Evolutionary conservation across 1,284 basidiomycete genomes (phyloP).

Genomic region (Tylopilus sp.): DNA sequence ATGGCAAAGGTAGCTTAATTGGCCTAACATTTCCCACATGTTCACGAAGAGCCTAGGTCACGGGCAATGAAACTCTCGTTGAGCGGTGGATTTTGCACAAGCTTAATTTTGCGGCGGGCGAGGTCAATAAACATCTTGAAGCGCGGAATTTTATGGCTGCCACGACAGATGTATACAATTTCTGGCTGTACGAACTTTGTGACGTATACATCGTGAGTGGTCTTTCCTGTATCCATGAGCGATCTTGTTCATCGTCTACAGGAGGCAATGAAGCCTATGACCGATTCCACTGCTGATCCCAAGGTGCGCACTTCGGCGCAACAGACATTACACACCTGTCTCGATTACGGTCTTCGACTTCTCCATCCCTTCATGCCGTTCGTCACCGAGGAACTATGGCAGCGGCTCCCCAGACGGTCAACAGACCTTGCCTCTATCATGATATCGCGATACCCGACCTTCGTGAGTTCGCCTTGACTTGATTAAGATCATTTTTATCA

Average conservation of each 20-base stretch:
- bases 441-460: slow-evolving; percentile 86
- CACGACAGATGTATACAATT: slow-evolving; percentile 89
- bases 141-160: slow-evolving; percentile 95
- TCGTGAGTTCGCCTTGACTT: slow-evolving; percentile 60
- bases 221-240: background rate
- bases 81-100: slow-evolving; percentile 98
- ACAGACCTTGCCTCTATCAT: slow-evolving; percentile 91
- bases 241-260: slow-evolving; percentile 45
- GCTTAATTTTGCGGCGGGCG: slow-evolving; percentile 84
- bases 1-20: slow-evolving; percentile 67
- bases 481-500: background rate
- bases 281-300: slow-evolving; percentile 77
- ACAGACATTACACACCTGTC: slow-evolving; percentile 95
- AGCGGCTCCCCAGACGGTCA: slow-evolving; percentile 89
- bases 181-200: slow-evolving; percentile 99
- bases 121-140: slow-evolving; percentile 82
- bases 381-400: slow-evolving; percentile 99
- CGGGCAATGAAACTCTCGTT: slow-evolving; percentile 91
- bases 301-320: slow-evolving; percentile 86
- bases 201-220: slow-evolving; percentile 94
- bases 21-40: background rate
- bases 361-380: slow-evolving; percentile 99
- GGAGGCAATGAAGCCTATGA: slow-evolving; percentile 99
- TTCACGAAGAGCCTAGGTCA: slow-evolving; percentile 65
- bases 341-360: slow-evolving; percentile 91